These are phyloP conservation scores for Penicillium soppii DNA, from an alignment of 495 filamentous ascomycete genomes.

Conservation along the genomic window DNA sequence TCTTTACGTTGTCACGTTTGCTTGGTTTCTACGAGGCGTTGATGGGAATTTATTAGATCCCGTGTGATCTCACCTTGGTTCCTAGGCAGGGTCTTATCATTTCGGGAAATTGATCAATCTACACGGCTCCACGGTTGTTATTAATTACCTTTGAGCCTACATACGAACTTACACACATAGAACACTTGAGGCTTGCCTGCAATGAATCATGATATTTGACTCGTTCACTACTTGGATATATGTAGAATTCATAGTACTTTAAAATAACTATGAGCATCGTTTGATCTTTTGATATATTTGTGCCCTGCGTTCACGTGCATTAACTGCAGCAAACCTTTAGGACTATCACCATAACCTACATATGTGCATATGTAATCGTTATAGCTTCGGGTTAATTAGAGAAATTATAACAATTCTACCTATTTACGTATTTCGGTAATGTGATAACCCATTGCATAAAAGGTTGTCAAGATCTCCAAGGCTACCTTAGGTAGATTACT, in stretches of 20 bases:
- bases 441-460: no score
- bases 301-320: no score
- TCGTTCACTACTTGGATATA: neutral
- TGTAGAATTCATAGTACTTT: neutral
- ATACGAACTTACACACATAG: neutral
- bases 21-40: slow-evolving; percentile 14
- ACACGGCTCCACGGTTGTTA: neutral
- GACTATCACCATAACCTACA: no score
- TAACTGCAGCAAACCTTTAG: no score
- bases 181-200: neutral
- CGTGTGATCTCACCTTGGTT: slow-evolving; percentile 1
- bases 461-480: no score
- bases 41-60: slow-evolving; percentile 6
- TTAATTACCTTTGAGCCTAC: neutral
- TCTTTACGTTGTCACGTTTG: neutral
- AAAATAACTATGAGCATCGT: neutral
- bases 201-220: slow-evolving; percentile 6
- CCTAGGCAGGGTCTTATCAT: neutral
- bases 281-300: no score
- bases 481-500: no score
- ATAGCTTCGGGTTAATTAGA: no score
- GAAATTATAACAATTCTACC: no score
- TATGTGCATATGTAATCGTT: no score
- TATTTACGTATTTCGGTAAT: no score
- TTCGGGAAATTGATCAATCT: neutral